A percentile compares a stretch with the other conserved stretches of the same genome.
Conservation (phyloP, 1,139 yeast genomes). For the Diutina pseudorugosa region DNA sequence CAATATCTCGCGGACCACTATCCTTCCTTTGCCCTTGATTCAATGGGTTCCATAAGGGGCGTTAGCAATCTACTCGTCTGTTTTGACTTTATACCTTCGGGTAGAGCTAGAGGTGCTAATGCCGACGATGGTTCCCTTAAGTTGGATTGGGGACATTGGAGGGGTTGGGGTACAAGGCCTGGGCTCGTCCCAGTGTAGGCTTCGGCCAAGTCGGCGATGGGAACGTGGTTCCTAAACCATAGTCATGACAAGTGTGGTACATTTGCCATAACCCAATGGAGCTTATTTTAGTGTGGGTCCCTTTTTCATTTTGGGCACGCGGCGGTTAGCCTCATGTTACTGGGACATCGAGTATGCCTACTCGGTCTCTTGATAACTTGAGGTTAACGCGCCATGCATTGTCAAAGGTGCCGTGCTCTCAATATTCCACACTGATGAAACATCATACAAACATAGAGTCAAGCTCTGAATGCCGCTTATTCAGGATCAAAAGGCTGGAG, state of each 20-base stretch:
- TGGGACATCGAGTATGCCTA: neutral
- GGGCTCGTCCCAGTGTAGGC: slow-evolving; percentile 2
- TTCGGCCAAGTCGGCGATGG: slow-evolving; percentile 4
- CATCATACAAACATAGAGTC: slow-evolving; percentile 4
- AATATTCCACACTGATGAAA: slow-evolving; percentile 3
- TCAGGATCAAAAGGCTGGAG: slow-evolving; percentile 4
- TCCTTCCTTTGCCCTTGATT: neutral
- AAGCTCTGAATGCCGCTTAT: slow-evolving; percentile 4
- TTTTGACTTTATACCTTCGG: neutral
- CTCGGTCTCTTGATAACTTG: neutral
- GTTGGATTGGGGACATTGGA: neutral
- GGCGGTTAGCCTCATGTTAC: neutral
- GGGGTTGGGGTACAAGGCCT: neutral
- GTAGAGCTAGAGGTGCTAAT: neutral
- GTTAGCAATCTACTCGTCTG: neutral
- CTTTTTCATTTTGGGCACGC: neutral
- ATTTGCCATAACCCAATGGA: slow-evolving; percentile 2
- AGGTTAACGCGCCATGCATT: neutral
- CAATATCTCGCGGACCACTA: neutral
- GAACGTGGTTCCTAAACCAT: slow-evolving; percentile 3
- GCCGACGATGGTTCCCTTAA: neutral
- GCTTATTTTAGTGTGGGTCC: neutral
- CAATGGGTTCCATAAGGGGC: neutral
- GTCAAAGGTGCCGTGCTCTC: neutral
- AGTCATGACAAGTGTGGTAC: slow-evolving; percentile 1